phyloP scores from a whole-genome alignment of 164 flowering plant species.

The Tetracentron sinense region DNA sequence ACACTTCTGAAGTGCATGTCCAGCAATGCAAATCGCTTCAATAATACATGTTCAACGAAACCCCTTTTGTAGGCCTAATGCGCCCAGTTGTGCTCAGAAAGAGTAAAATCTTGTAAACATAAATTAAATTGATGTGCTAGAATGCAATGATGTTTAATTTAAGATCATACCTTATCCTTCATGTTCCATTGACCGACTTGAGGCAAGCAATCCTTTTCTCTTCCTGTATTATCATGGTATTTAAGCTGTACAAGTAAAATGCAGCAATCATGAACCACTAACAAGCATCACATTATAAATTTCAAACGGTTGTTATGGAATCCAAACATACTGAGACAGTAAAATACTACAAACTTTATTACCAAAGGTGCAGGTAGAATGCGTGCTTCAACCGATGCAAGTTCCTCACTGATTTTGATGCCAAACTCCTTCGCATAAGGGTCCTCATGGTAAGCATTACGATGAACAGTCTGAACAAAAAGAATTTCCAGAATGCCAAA shows the following conservation, averaged over 20 bases:
- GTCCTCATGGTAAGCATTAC: slow-evolving; percentile 58
- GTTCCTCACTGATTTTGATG: slow-evolving; percentile 58
- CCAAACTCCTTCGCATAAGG: slow-evolving; percentile 74
- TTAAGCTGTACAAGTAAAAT: slow-evolving; percentile 6
- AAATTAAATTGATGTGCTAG: neutral
- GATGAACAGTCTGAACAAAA: slow-evolving; percentile 52
- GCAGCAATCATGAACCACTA: neutral
- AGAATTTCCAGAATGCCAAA: neutral
- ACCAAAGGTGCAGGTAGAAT: slow-evolving; percentile 75
- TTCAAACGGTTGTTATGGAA: too few relatives aligned
- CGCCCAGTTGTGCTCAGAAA: neutral
- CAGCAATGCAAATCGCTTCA: neutral
- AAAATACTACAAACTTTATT: neutral
- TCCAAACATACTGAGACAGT: neutral
- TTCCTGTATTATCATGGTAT: slow-evolving; percentile 35
- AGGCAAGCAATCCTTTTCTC: slow-evolving; percentile 66
- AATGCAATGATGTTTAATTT: neutral
- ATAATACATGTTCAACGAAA: neutral
- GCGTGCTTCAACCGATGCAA: slow-evolving; percentile 74
- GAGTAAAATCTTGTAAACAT: neutral
- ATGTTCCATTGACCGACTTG: slow-evolving; percentile 81
- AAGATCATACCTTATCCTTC: slow-evolving; percentile 37
- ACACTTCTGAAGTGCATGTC: too few relatives aligned
- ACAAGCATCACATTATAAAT: neutral
- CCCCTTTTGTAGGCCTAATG: neutral